phyloP scores from a whole-genome alignment of 805 yeast species.

The Suhomyces faveliae region DNA sequence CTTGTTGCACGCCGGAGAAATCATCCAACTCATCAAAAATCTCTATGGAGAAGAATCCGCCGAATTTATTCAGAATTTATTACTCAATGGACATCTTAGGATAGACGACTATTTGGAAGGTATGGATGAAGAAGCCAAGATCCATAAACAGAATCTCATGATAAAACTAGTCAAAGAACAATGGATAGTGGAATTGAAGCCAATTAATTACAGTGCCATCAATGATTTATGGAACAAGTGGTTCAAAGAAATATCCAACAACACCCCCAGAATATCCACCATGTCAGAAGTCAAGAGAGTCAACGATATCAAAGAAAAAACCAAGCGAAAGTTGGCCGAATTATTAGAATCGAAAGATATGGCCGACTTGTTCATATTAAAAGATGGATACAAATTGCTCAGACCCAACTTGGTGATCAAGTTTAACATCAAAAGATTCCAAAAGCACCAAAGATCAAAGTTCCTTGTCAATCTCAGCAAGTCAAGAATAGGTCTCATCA shows the following conservation, averaged over 20 bases:
- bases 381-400: constrained; percentile 43
- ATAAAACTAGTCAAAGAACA: constrained; percentile 31
- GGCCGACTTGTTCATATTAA: constrained; percentile 10
- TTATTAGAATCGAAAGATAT: constrained; percentile 31
- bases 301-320: constrained; percentile 59
- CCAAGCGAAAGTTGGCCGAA: constrained; percentile 38
- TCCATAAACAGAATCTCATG: constrained; percentile 25
- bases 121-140: constrained; percentile 16
- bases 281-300: constrained; percentile 41
- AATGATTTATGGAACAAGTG: constrained; percentile 40
- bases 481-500: constrained; percentile 66
- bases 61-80: constrained; percentile 63
- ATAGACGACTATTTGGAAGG: constrained; percentile 44
- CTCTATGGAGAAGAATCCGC: constrained; percentile 47
- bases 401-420: constrained; percentile 52
- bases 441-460: constrained; percentile 61
- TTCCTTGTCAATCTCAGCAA: constrained; percentile 63
- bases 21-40: constrained; percentile 53
- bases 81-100: constrained; percentile 67
- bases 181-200: constrained; percentile 35
- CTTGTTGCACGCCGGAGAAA: constrained; percentile 75
- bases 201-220: constrained; percentile 31
- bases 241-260: constrained; percentile 34
- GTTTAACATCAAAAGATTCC: constrained; percentile 63
- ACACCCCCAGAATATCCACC: constrained; percentile 36